Conservation (phyloP, 1,284 basidiomycete genomes). For the Filobasidium uniguttulatum region DNA sequence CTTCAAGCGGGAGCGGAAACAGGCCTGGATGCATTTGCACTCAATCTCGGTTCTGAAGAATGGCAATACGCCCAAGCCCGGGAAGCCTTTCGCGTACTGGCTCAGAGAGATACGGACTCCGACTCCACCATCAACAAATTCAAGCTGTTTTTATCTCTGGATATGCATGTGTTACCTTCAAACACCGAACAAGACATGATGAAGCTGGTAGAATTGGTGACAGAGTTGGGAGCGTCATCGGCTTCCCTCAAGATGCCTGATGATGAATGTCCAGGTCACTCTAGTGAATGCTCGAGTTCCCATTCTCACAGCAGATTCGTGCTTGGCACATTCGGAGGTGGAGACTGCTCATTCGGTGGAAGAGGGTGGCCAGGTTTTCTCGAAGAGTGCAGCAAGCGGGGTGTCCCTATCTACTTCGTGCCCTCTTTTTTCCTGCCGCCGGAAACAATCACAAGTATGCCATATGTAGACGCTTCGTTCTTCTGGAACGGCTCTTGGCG, state of each 20-base stretch:
- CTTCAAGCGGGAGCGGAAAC: slow-evolving; percentile 28
- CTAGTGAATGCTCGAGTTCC: too few species aligned
- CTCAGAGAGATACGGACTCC: not conserved
- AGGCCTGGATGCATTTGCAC: slow-evolving; percentile 33
- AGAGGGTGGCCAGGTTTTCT: slow-evolving; percentile 28
- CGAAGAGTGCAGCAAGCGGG: slow-evolving; percentile 17
- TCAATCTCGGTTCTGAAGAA: slow-evolving; percentile 35
- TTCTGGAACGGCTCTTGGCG: slow-evolving; percentile 37
- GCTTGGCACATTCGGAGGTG: slow-evolving; percentile 31
- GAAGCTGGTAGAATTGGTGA: slow-evolving; percentile 18
- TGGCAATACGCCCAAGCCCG: slow-evolving; percentile 35
- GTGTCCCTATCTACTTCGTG: slow-evolving; percentile 28
- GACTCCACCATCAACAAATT: slow-evolving; percentile 5
- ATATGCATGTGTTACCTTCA: slow-evolving; percentile 33
- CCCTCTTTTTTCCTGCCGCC: slow-evolving; percentile 35
- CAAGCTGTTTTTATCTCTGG: slow-evolving; percentile 31
- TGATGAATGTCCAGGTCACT: too few species aligned
- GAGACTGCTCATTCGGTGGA: slow-evolving; percentile 23
- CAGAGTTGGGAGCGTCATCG: slow-evolving; percentile 14
- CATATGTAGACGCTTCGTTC: slow-evolving; percentile 29
- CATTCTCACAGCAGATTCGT: too few species aligned
- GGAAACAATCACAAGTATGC: slow-evolving; percentile 20
- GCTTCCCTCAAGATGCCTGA: too few species aligned
- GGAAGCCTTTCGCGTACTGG: slow-evolving; percentile 22
- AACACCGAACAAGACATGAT: slow-evolving; percentile 16